Base-by-base conservation (phyloP, 2,329 filamentous ascomycete species). In the Sarocladium kiliense region DNA sequence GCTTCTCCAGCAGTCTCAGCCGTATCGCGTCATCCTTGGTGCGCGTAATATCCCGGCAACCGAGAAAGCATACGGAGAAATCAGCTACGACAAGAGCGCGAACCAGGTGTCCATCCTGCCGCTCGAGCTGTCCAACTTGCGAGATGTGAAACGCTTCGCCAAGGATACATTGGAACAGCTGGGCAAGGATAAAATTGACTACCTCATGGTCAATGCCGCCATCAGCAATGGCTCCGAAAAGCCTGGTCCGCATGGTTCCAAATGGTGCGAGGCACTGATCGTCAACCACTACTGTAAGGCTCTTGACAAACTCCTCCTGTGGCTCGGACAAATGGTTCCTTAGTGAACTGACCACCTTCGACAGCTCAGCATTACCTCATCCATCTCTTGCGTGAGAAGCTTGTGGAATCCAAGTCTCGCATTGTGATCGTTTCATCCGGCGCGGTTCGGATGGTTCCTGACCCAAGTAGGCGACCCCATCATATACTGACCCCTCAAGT, bases 241-340 rank as follows among this genome's bases (percentile, higher is more conserved):
- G 12, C 66, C 69, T 9, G 69, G 70, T 0, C 68, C 71, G 0
- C 59, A 71, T 53, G 74, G 73, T 2, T 75, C 72, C 1, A 74
- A 74, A 60, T 81, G 78, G 78, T 77, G 74, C 60, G 75, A 81
- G 63, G 37, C 70, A 0, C 72, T 76, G 27, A 64, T 81, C 16
- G 77, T 82, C 19, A 82, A 82, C 57, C 77, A 80, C 55, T 67
- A 81, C 9, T 75, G 78, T 80, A 54, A 60, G 73, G n/a, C n/a
- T n/a, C n/a, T n/a, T n/a, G n/a, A n/a, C n/a, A n/a, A n/a, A n/a
- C n/a, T n/a, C n/a, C n/a, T n/a, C n/a, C n/a, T n/a, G n/a, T n/a
- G n/a, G n/a, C n/a, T n/a, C n/a, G n/a, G n/a, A n/a, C n/a, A n/a
- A n/a, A n/a, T n/a, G n/a, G n/a, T n/a, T n/a, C n/a, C n/a, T n/a